Evolutionary conservation across 2,329 filamentous ascomycete genomes (phyloP), one percentile per base, ranked within the genome.

Genomic region (Diaporthe sp.): DNA sequence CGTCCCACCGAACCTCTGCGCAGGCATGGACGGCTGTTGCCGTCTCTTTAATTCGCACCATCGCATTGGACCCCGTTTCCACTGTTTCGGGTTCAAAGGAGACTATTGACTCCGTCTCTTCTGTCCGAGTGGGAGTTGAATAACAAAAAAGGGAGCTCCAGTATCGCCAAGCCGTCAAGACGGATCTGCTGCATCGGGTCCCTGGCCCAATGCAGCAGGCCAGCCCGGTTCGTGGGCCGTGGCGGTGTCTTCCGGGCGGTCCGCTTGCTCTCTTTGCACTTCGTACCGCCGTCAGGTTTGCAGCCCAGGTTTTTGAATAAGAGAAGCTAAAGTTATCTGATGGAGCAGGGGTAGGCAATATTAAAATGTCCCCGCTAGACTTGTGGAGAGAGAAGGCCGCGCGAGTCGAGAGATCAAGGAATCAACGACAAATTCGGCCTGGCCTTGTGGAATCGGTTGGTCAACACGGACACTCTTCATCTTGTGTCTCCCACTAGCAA

Each of bases 91-190:
- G n/a, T 22, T 46, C 25, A 46, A 17, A 65, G 2, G 42, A 65
- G 25, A 46, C 4, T 65, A 65, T 65, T 65, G 60, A 65, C 60
- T 65, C 60, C 42, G 31, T 65, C 61, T 49, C 61, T 65, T 49
- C 42, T 65, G 42, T 19, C 42, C 17, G 13, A 49, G 42, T 46
- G 61, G 19, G 2, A 49, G 42, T 28, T 65, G 42, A 34, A 46
- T 4, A 49, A 13, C 0, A 49, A 65, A 46, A 46, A 31, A 65
- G 28, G 42, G 17, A 65, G 61, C 42, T 65, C 61, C 61, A 65
- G 61, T 65, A 34, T 49, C 42, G 61, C 61, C 42, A 65, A 65
- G 61, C 42, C 25, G 13, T 65, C 17, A 34, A 49, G 15, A 65
- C 19, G 61, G 61, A 49, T 34, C 42, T 31, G 60, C 25, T 44